phyloP scores from a whole-genome alignment of 1,284 basidiomycete species.

The Ustilago shanxiensis region DNA sequence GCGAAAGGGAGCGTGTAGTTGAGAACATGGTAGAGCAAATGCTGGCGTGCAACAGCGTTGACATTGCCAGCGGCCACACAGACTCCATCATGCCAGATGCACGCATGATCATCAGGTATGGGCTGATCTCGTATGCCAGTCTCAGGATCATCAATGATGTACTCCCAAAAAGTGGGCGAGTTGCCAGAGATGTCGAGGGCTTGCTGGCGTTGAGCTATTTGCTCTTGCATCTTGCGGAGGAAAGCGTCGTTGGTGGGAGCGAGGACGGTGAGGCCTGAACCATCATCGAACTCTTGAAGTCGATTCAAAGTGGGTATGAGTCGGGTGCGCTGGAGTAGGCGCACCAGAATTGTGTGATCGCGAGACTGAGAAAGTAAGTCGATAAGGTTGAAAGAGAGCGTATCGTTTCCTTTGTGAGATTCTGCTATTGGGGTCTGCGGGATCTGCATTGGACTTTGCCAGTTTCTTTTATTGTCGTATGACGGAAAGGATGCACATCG shows the following conservation, averaged over 20 bases:
- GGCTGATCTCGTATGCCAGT: not conserved
- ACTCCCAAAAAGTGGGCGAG: conserved; percentile 33
- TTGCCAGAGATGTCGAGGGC: not conserved
- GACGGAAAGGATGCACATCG: conserved; percentile 3
- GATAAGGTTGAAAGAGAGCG: conserved; percentile 75
- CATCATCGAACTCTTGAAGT: conserved; percentile 72
- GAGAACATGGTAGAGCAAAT: conserved; percentile 92
- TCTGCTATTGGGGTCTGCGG: conserved; percentile 2
- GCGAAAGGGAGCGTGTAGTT: conserved; percentile 79
- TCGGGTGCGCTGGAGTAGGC: conserved; percentile 84
- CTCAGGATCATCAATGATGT: conserved; percentile 23
- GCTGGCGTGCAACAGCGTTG: conserved; percentile 84
- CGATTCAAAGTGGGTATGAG: conserved; percentile 91
- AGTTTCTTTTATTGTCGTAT: not conserved
- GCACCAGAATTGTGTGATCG: conserved; percentile 83
- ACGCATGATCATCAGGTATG: not conserved
- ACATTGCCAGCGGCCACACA: conserved; percentile 75
- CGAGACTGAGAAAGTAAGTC: conserved; percentile 81
- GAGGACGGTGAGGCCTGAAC: conserved; percentile 83
- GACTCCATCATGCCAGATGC: conserved; percentile 32
- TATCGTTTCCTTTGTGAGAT: conserved; percentile 25
- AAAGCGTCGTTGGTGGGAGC: conserved; percentile 84
- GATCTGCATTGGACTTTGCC: conserved; percentile 27
- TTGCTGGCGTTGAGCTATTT: conserved; percentile 13
- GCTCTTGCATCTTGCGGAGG: conserved; percentile 36